Conservation (phyloP, 371 early-diverging fungal species). For the Mortierella sp. region DNA sequence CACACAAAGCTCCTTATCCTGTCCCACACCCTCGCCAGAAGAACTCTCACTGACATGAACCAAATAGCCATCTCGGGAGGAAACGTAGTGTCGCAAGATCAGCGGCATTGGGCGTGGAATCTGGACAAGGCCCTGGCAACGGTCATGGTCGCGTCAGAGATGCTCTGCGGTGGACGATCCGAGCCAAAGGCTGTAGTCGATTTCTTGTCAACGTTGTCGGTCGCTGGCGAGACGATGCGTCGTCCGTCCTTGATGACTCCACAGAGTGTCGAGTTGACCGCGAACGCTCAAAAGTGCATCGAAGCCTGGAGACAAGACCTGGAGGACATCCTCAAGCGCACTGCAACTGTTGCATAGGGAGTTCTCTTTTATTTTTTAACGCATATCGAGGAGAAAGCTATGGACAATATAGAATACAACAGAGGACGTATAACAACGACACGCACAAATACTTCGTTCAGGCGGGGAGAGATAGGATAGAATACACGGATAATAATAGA, state of each 20-base stretch:
- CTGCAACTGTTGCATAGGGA: constrained; percentile 13
- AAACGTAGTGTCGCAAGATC: constrained; percentile 21
- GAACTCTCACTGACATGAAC: constrained; percentile 29
- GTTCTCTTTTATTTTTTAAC: too few relatives aligned
- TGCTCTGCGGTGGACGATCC: constrained; percentile 30
- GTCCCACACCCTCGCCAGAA: constrained; percentile 27
- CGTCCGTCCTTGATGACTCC: too few relatives aligned
- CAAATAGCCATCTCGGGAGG: constrained; percentile 23
- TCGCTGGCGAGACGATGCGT: neutral
- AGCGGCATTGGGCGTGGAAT: constrained; percentile 46
- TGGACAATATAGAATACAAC: too few relatives aligned
- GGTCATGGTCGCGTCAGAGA: constrained; percentile 34
- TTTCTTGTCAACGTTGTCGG: constrained; percentile 10
- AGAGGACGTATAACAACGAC: too few relatives aligned
- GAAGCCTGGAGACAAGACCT: constrained; percentile 29
- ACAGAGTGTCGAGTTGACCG: constrained; percentile 5
- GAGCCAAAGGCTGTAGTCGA: neutral
- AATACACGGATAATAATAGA: too few relatives aligned
- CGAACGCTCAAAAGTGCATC: constrained; percentile 26
- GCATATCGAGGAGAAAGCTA: too few relatives aligned
- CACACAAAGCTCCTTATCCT: constrained; percentile 32
- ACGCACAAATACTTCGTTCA: too few relatives aligned
- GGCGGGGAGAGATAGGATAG: too few relatives aligned
- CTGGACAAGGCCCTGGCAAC: constrained; percentile 40
- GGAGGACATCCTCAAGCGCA: constrained; percentile 25